Evolutionary conservation across 106 monocot genomes (phyloP).

Genomic region (Phalaenopsis equestris): DNA sequence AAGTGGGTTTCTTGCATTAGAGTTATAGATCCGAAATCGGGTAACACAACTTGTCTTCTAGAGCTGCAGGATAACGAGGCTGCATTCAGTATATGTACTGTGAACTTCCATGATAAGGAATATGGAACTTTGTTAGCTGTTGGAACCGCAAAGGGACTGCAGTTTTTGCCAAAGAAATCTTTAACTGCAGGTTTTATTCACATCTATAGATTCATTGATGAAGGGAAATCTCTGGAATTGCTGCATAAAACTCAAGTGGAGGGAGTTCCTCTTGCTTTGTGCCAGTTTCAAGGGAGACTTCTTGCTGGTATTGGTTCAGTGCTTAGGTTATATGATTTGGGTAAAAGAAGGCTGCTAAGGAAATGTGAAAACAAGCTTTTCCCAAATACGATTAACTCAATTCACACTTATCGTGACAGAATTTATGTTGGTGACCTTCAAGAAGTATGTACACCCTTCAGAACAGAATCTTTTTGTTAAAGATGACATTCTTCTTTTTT

Average conservation of each 20-base stretch:
- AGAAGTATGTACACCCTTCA: conserved; percentile 46
- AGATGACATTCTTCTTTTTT: background rate
- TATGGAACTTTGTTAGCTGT: conserved; percentile 85
- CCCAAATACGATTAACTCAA: conserved; percentile 70
- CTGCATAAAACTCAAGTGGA: conserved; percentile 96
- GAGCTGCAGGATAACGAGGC: conserved; percentile 96
- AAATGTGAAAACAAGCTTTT: conserved; percentile 99
- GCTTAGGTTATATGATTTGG: conserved; percentile 86
- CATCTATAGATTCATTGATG: conserved; percentile 89
- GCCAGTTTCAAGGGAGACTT: conserved; percentile 86
- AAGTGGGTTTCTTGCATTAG: conserved; percentile 97
- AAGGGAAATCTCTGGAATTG: conserved; percentile 81
- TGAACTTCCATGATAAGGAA: conserved; percentile 98
- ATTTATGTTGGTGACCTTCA: conserved; percentile 97
- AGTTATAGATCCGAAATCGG: conserved; percentile 75
- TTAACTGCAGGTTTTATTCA: conserved; percentile 70
- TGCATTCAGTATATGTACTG: conserved; percentile 88
- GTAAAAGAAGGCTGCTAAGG: conserved; percentile 77
- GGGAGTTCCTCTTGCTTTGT: conserved; percentile 80
- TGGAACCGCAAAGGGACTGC: conserved; percentile 83
- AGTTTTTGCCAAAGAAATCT: conserved; percentile 76
- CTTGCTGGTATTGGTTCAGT: conserved; percentile 83
- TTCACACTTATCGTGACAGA: conserved; percentile 94
- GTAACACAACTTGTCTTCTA: conserved; percentile 68
- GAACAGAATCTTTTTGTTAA: background rate